Evolutionary conservation across 2,329 filamentous ascomycete species (phyloP), one percentile per base, ranked within the genome.

Genomic region (Plenodomus lindquistii): DNA sequence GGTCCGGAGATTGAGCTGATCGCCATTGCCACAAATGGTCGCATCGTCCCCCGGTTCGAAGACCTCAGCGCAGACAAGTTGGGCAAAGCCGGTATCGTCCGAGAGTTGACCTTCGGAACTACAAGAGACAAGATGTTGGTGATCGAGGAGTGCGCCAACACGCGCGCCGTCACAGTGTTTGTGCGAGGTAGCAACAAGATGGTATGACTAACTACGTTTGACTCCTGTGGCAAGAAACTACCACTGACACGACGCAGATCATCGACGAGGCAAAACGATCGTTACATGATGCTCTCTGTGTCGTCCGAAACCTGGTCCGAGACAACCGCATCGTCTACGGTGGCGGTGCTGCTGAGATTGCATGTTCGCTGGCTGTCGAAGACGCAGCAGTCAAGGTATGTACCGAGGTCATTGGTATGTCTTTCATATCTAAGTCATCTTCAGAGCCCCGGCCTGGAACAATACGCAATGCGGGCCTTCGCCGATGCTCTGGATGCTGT

Each of bases 101-200:
- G 91, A 58, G 92, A 99, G 76, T 91, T 99, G 88, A 88, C 85
- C 21, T 99, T 99, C 67, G 94, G 94, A 65, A 99, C 94, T 1
- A 99, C 94, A 37, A 85, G 94, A 69, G 94, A 99, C 77, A 97
- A 99, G 85, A 99, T 99, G 94, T 81, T 99, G 64, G 90, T 99
- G 48, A 99, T 99, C 65, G 95, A 99, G 78, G 94, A 99, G 77
- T 99, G 94, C 71, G 94, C 95, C 68, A 99, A 99, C 79, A 96
- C 91, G 49, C 83, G 94, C 66, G 94, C 94, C 37, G 95, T 99
- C 52, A 99, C 94, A 2, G 86, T 96, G 46, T 99, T 99, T 74
- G 89, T 99, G 52, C 84, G 94, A 67, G 94, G 94, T 67, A 96
- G 91, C 81, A 99, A 99, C 84, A 99, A 97, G 82, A 99, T 99